Conservation (phyloP, 164 flowering plant species). For the Akebia trifoliata region DNA sequence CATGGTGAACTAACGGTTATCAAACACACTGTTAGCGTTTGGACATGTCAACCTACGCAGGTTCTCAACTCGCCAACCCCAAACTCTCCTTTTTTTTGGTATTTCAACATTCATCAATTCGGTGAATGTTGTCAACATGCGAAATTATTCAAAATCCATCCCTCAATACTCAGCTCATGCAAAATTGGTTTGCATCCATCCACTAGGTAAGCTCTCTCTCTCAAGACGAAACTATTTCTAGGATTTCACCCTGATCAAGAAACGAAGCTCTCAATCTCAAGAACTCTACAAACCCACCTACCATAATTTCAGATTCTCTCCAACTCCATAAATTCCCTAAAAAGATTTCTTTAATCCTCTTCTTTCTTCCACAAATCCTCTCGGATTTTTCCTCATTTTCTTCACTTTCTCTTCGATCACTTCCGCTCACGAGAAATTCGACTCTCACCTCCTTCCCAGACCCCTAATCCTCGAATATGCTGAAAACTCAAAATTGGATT, state of each 20-base stretch:
- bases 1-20: too few relatives aligned
- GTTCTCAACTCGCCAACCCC: too few relatives aligned
- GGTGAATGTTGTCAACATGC: too few relatives aligned
- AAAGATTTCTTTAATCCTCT: not conserved
- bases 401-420: conserved; percentile 15
- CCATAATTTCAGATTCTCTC: not conserved
- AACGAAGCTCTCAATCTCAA: not conserved
- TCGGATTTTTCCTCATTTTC: conserved; percentile 16
- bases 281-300: not conserved
- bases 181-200: too few relatives aligned
- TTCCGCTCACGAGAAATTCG: conserved; percentile 11
- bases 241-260: not conserved
- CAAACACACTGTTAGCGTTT: too few relatives aligned
- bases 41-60: too few relatives aligned
- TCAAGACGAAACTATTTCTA: too few relatives aligned
- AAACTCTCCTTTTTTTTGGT: too few relatives aligned
- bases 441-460: conserved; percentile 40
- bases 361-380: conserved; percentile 14
- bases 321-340: not conserved
- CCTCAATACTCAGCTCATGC: too few relatives aligned
- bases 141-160: too few relatives aligned
- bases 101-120: too few relatives aligned
- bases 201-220: too few relatives aligned
- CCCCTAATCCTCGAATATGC: conserved; percentile 48
- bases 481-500: conserved; percentile 14